Conservation (phyloP, 2,329 filamentous ascomycete species). For the Intubia oerlemansii region DNA sequence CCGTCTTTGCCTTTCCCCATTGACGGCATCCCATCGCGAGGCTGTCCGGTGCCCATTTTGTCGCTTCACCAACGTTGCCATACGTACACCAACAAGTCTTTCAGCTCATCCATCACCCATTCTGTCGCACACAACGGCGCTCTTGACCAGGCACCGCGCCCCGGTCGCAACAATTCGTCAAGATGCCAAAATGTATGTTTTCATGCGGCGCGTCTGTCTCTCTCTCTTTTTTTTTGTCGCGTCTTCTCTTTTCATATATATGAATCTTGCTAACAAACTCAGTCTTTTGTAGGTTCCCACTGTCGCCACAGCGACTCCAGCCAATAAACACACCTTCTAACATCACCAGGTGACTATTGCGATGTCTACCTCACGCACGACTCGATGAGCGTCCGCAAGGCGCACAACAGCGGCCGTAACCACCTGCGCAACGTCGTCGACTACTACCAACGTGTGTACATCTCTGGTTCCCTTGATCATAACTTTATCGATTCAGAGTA, state of each 20-base stretch:
- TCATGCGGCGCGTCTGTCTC: too few relatives aligned
- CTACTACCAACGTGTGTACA: conserved; percentile 80
- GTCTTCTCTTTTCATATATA: too few relatives aligned
- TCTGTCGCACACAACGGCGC: too few relatives aligned
- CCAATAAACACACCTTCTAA: not conserved
- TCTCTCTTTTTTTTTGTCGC: too few relatives aligned
- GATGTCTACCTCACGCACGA: conserved; percentile 99
- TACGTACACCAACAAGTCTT: not conserved
- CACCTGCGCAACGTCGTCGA: conserved; percentile 94
- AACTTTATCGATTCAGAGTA: not conserved
- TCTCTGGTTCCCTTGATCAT: not conserved
- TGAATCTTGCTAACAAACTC: conserved; percentile 6
- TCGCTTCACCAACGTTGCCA: too few relatives aligned
- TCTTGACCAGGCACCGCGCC: too few relatives aligned
- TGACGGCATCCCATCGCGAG: too few relatives aligned
- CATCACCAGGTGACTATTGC: conserved; percentile 65
- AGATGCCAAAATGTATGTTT: conserved; percentile 4
- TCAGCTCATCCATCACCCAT: too few relatives aligned
- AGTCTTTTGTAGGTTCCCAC: conserved; percentile 9
- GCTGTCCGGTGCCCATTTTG: too few relatives aligned
- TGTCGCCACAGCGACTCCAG: conserved; percentile 21
- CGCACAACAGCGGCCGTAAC: conserved; percentile 91
- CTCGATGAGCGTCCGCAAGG: conserved; percentile 98
- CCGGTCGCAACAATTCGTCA: too few relatives aligned
- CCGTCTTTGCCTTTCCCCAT: too few relatives aligned